phyloP scores from a whole-genome alignment of 352 stramenopile species.

The Globisporangium splendens region DNA sequence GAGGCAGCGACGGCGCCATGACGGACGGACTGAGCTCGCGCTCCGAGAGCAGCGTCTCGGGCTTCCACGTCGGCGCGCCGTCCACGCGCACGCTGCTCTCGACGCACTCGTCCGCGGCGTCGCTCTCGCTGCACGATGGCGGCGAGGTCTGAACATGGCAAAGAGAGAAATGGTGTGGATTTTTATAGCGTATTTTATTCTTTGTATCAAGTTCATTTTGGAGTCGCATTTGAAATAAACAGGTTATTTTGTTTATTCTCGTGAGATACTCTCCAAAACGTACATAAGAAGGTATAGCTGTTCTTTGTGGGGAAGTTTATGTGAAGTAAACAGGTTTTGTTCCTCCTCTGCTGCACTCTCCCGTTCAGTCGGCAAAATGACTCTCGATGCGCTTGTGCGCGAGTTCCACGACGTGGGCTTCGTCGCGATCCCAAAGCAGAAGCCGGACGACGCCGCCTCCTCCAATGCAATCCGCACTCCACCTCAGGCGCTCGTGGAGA shows the following conservation, averaged over 20 bases:
- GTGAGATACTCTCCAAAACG: too few species aligned
- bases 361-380: too few species aligned
- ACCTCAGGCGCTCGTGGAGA: conserved; percentile 15
- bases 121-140: conserved; percentile 16
- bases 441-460: too few species aligned
- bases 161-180: background rate
- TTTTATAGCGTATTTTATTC: background rate
- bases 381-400: conserved; percentile 2
- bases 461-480: background rate
- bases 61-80: background rate
- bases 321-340: too few species aligned
- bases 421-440: conserved; percentile 24
- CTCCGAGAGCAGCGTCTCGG: conserved; percentile 8
- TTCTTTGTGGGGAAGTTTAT: too few species aligned
- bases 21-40: conserved; percentile 6
- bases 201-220: background rate
- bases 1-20: conserved; percentile 1
- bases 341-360: too few species aligned
- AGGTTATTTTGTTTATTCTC: background rate
- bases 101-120: conserved; percentile 9
- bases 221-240: background rate
- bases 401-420: conserved; percentile 49
- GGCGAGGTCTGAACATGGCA: background rate
- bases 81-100: conserved; percentile 8
- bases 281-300: too few species aligned